A percentile compares a stretch with the other conserved stretches of the same genome.
These are phyloP conservation scores for Chalciporus piperatus DNA, from an alignment of 768 basidiomycete species.

Conservation along the genomic window DNA sequence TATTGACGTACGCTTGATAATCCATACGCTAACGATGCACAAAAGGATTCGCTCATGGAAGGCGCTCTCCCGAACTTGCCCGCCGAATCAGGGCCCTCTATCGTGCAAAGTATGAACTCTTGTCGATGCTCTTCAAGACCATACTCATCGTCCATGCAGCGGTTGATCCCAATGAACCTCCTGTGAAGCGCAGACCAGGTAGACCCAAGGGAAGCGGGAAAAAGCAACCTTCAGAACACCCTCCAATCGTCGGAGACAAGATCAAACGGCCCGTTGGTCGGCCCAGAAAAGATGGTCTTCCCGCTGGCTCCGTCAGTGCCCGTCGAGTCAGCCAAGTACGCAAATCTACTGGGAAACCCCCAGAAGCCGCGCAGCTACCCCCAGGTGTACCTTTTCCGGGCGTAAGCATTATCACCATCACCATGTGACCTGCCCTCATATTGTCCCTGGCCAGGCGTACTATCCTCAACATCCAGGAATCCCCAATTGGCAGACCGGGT, in stretches of 20 bases:
- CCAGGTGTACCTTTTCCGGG: slow-evolving; percentile 33
- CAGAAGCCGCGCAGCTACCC: slow-evolving; percentile 20
- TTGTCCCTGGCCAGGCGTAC: slow-evolving; percentile 22
- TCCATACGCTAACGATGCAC: slow-evolving; percentile 24
- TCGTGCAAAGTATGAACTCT: slow-evolving; percentile 23
- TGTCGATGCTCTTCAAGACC: neutral
- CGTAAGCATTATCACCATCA: slow-evolving; percentile 11
- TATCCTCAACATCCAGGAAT: slow-evolving; percentile 33
- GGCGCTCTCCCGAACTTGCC: slow-evolving; percentile 24
- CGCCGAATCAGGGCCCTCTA: slow-evolving; percentile 25
- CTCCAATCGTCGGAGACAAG: slow-evolving; percentile 45
- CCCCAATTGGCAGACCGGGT: slow-evolving; percentile 29
- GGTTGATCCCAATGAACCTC: slow-evolving; percentile 29
- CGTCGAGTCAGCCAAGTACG: slow-evolving; percentile 41
- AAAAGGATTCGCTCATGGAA: slow-evolving; percentile 27
- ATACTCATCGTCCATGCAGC: slow-evolving; percentile 14
- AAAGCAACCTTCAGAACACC: slow-evolving; percentile 47
- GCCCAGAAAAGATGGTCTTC: slow-evolving; percentile 78
- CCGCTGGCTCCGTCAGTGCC: slow-evolving; percentile 64
- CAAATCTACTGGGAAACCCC: slow-evolving; percentile 34
- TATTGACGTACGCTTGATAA: slow-evolving; percentile 13
- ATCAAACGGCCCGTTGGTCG: slow-evolving; percentile 77
- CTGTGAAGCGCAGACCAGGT: slow-evolving; percentile 67
- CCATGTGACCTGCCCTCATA: slow-evolving; percentile 1
- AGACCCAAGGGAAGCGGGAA: slow-evolving; percentile 80